phyloP scores from a whole-genome alignment of 805 yeast species.

The Ogataea angusta region DNA sequence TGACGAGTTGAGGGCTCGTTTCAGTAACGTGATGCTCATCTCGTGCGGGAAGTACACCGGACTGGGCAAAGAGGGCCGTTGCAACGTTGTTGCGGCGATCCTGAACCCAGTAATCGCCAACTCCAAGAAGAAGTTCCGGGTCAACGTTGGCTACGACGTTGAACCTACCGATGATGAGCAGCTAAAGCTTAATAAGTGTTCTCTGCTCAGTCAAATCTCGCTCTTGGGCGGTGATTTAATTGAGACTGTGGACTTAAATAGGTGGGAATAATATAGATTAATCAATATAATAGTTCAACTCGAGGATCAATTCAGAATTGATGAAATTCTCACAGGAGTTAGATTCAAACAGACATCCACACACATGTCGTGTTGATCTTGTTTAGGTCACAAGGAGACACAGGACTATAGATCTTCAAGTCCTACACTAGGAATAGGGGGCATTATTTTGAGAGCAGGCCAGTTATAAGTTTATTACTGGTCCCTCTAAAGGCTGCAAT shows the following conservation, averaged over 20 bases:
- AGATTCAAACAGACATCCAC: too few relatives aligned
- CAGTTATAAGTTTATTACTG: too few relatives aligned
- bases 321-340: too few relatives aligned
- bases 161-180: conserved; percentile 52
- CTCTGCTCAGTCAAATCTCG: conserved; percentile 69
- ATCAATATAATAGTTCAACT: too few relatives aligned
- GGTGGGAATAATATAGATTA: conserved; percentile 9
- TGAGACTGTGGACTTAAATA: conserved; percentile 25
- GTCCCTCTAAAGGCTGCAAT: too few relatives aligned
- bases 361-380: too few relatives aligned
- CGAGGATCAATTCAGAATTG: too few relatives aligned
- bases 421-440: too few relatives aligned
- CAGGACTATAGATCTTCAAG: too few relatives aligned
- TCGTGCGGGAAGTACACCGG: conserved; percentile 58
- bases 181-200: conserved; percentile 65
- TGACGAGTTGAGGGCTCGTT: conserved; percentile 58
- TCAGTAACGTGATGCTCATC: conserved; percentile 65
- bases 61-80: conserved; percentile 45
- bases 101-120: conserved; percentile 62
- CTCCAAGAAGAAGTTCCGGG: conserved; percentile 67
- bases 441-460: too few relatives aligned
- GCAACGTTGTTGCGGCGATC: conserved; percentile 71
- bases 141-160: conserved; percentile 70
- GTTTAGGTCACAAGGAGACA: too few relatives aligned
- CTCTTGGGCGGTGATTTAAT: conserved; percentile 67